Percentiles rank a stretch among this genome's conserved stretches.
Evolutionary conservation across 2,329 filamentous ascomycete species (phyloP).

Genomic region (Dothideomycetes sp.): DNA sequence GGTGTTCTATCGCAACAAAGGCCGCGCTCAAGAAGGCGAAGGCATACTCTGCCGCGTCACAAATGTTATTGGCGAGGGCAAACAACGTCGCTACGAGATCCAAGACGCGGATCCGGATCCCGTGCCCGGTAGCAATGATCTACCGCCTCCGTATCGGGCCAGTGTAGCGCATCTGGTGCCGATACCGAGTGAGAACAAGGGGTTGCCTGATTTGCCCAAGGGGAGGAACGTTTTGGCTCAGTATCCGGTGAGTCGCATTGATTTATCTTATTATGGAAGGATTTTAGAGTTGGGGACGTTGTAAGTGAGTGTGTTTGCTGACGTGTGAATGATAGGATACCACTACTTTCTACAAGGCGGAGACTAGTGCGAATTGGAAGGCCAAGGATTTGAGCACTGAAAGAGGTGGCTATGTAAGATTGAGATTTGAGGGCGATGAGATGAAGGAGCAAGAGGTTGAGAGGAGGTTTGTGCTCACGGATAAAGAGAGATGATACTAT

Average conservation of each 20-base stretch:
- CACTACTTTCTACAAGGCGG: constrained; percentile 46
- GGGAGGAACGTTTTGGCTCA: constrained; percentile 39
- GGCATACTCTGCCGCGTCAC: constrained; percentile 44
- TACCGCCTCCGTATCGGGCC: constrained; percentile 33
- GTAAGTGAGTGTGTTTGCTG: background rate
- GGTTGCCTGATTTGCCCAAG: constrained; percentile 33
- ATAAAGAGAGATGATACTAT: constrained; percentile 21
- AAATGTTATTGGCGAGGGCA: constrained; percentile 44
- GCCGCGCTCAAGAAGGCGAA: constrained; percentile 35
- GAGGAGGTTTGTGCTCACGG: constrained; percentile 39
- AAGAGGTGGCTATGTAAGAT: constrained; percentile 29
- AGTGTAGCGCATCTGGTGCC: constrained; percentile 41
- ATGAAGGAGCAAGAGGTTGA: constrained; percentile 40
- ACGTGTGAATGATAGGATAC: constrained; percentile 26
- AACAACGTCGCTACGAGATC: constrained; percentile 45
- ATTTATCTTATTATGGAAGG: background rate
- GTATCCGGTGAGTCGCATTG: constrained; percentile 29
- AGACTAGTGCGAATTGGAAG: constrained; percentile 37
- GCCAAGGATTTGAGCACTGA: constrained; percentile 25
- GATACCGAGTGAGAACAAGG: constrained; percentile 31
- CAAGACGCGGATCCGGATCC: constrained; percentile 40
- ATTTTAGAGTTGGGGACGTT: background rate
- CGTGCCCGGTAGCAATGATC: constrained; percentile 22
- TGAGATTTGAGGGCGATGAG: constrained; percentile 41
- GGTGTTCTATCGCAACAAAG: constrained; percentile 42